Base-by-base conservation (phyloP, 495 filamentous ascomycete species). In the Sordaria brevicollis region DNA sequence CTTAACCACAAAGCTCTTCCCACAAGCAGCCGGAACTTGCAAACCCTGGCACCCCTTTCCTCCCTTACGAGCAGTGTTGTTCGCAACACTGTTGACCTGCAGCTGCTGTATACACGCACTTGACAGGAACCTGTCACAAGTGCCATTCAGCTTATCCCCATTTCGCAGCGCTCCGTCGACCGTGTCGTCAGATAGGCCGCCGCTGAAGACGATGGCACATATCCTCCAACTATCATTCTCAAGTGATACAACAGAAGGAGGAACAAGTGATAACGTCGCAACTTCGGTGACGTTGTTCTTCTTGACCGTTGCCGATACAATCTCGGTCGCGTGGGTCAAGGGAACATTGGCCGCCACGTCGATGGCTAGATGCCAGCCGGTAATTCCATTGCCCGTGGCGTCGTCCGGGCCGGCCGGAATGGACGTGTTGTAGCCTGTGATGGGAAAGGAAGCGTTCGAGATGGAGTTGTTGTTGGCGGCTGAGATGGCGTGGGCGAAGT, bases 191-290 rank as follows among this genome's bases (percentile, higher is more conserved):
- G n/a, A n/a, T n/a, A n/a, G n/a, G 0, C 74, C 72, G 2, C 39
- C 69, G 0, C 65, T 66, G 29, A 76, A 76, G 10, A 76, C 72
- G 7, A 74, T 62, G 1, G 69, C 72, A 39, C 74, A 74, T 7
- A 76, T 54, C 35, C 69, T 31, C 72, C 72, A 76, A 35, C 38
- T 65, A 5, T 36, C 68, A n/a, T n/a, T n/a, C n/a, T n/a, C n/a
- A n/a, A n/a, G 5, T 5, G 36, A 17, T 71, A 67, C 3, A 43
- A 70, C 1, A 8, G 49, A 66, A 25, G 72, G 71, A 9, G 71
- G 72, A 1, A 49, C 65, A 36, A 76, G 69, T 4, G 67, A 49
- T 9, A 76, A 19, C 1, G 65, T 65, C 1, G 74, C 67, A 0
- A 69, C 69, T 7, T 70, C 57, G 2, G 70, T 38, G 43, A 67